Conservation (phyloP, 2,329 filamentous ascomycete genomes). For the Chaetomiaceae sp. region DNA sequence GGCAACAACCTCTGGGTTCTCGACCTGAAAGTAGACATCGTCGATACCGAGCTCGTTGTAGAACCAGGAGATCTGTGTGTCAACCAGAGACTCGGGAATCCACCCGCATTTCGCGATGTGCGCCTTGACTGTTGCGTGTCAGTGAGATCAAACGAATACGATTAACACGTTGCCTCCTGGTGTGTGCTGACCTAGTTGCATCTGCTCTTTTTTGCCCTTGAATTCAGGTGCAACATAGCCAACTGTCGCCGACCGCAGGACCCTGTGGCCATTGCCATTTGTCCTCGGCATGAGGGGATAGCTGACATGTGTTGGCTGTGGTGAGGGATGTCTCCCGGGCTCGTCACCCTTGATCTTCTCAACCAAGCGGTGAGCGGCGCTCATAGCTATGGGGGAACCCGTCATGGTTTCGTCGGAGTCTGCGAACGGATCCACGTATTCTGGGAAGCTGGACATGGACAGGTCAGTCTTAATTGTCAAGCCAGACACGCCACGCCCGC, state of each 20-base stretch:
- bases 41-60: slow-evolving; percentile 97
- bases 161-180: background rate
- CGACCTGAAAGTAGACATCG: slow-evolving; percentile 95
- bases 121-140: slow-evolving; percentile 60
- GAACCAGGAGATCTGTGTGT: slow-evolving; percentile 89
- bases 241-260: slow-evolving; percentile 81
- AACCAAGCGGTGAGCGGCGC: slow-evolving; percentile 25
- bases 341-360: slow-evolving; percentile 27
- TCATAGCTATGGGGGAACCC: slow-evolving; percentile 22
- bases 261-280: slow-evolving; percentile 59
- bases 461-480: slow-evolving; percentile 31
- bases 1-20: slow-evolving; percentile 77
- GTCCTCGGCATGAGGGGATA: slow-evolving; percentile 51
- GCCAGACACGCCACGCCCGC: slow-evolving; percentile 23
- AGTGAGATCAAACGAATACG: slow-evolving; percentile 1
- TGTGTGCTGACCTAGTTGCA: slow-evolving; percentile 60
- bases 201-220: slow-evolving; percentile 85
- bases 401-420: slow-evolving; percentile 28
- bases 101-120: slow-evolving; percentile 73
- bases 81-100: slow-evolving; percentile 76
- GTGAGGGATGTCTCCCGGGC: slow-evolving; percentile 66
- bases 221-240: slow-evolving; percentile 95
- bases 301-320: slow-evolving; percentile 79
- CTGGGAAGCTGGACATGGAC: slow-evolving; percentile 28
- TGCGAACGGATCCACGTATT: slow-evolving; percentile 30